These are phyloP conservation scores for Kodamaea sp. DNA, from an alignment of 1,139 yeast genomes.

Conservation along the genomic window DNA sequence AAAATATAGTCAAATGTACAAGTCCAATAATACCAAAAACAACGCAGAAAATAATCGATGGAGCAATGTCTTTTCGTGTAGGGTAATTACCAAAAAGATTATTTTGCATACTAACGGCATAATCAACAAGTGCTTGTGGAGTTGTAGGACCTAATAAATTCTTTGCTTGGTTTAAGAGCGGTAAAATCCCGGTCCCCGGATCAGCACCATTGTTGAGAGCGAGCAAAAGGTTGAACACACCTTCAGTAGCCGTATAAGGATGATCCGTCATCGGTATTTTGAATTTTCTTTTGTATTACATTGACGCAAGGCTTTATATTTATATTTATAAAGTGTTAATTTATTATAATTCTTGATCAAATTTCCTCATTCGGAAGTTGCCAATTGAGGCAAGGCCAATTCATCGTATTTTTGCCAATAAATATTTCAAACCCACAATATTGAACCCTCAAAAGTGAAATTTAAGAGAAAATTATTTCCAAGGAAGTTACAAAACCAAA, in stretches of 20 bases:
- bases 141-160: slow-evolving; percentile 26
- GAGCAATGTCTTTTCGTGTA: slow-evolving; percentile 51
- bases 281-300: no score
- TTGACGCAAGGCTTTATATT: no score
- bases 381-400: no score
- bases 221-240: slow-evolving; percentile 30
- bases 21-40: slow-evolving; percentile 48
- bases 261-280: no score
- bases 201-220: slow-evolving; percentile 42
- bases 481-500: no score
- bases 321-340: no score
- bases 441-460: no score
- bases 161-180: slow-evolving; percentile 28
- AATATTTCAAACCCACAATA: no score
- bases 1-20: slow-evolving; percentile 48
- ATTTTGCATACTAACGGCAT: slow-evolving; percentile 40
- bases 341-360: no score
- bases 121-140: slow-evolving; percentile 35
- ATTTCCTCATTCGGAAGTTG: no score
- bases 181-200: slow-evolving; percentile 47
- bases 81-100: slow-evolving; percentile 71
- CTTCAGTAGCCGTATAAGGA: slow-evolving; percentile 14
- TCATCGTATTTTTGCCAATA: no score
- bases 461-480: no score
- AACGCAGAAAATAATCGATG: slow-evolving; percentile 56